Conservation (phyloP, 163 green algal genomes). For the Trebouxia gelatinosa region DNA sequence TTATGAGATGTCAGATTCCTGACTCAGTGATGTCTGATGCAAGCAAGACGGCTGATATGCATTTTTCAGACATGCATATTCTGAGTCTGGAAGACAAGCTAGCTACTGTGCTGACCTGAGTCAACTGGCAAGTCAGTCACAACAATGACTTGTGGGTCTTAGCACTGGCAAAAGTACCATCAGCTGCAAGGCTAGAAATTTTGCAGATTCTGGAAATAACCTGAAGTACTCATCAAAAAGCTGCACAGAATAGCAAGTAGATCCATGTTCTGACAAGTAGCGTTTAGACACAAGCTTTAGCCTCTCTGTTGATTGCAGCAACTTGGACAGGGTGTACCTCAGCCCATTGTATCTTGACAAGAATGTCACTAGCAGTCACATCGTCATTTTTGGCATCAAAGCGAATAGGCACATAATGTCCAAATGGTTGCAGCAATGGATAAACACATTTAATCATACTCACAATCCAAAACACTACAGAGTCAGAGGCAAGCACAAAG, state of each 20-base stretch:
- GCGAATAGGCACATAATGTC: constrained; percentile 27
- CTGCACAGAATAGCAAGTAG: constrained; percentile 22
- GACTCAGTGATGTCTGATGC: no score
- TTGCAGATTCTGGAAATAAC: neutral
- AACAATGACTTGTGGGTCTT: no score
- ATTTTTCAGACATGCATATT: no score
- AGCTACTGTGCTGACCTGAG: no score
- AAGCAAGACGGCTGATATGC: no score
- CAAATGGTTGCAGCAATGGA: constrained; percentile 26
- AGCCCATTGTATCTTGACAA: constrained; percentile 21
- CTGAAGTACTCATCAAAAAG: constrained; percentile 3
- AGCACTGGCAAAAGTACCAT: neutral
- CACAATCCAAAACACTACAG: constrained; percentile 26
- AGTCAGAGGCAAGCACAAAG: constrained; percentile 19
- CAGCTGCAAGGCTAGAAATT: neutral
- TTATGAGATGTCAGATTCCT: no score
- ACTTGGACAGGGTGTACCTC: constrained; percentile 7
- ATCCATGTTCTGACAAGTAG: constrained; percentile 17
- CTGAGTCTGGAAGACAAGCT: no score
- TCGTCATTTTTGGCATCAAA: neutral
- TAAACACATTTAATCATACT: constrained; percentile 30
- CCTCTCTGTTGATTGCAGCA: constrained; percentile 8
- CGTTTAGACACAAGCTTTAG: constrained; percentile 19
- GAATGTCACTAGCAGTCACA: neutral
- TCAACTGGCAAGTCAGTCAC: no score